A percentile compares a stretch with the other conserved stretches of the same genome.
Conservation (phyloP, 495 filamentous ascomycete species). For the Xylaria intraflava region DNA sequence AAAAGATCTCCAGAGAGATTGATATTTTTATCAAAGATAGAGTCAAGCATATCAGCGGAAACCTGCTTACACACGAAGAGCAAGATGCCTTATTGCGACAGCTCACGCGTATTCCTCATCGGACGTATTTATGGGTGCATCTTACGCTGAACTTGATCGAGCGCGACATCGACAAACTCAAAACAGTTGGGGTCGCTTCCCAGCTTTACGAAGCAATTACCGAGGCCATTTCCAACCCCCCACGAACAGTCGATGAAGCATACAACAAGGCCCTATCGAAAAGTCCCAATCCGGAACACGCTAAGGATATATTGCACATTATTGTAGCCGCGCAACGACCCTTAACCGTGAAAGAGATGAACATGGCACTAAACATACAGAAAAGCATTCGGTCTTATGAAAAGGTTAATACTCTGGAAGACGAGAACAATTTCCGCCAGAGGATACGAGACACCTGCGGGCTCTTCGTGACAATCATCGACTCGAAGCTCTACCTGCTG, state of each 20-base stretch:
- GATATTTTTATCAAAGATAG: conserved; percentile 30
- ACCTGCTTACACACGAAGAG: no score
- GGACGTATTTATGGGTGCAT: conserved; percentile 33
- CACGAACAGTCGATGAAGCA: conserved; percentile 30
- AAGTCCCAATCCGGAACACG: conserved; percentile 19
- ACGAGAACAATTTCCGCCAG: conserved; percentile 16
- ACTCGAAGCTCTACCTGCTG: conserved; percentile 33
- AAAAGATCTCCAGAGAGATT: conserved; percentile 39
- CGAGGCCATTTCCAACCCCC: conserved; percentile 21
- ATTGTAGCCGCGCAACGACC: conserved; percentile 34
- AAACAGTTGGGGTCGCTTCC: no score
- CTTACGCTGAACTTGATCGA: conserved; percentile 25
- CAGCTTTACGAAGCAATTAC: no score
- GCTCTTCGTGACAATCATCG: conserved; percentile 32
- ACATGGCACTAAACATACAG: conserved; percentile 27
- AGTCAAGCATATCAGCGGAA: conserved; percentile 20
- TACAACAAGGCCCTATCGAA: conserved; percentile 35
- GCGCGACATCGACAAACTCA: conserved; percentile 10
- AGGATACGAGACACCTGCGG: conserved; percentile 32
- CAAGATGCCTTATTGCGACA: conserved; percentile 17
- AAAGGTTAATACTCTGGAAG: conserved; percentile 11
- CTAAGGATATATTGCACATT: conserved; percentile 31
- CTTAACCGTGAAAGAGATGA: conserved; percentile 35
- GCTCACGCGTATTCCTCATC: conserved; percentile 22
- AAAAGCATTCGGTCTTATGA: conserved; percentile 11